phyloP scores from a whole-genome alignment of 495 filamentous ascomycete species.

The Endocarpon pusillum region DNA sequence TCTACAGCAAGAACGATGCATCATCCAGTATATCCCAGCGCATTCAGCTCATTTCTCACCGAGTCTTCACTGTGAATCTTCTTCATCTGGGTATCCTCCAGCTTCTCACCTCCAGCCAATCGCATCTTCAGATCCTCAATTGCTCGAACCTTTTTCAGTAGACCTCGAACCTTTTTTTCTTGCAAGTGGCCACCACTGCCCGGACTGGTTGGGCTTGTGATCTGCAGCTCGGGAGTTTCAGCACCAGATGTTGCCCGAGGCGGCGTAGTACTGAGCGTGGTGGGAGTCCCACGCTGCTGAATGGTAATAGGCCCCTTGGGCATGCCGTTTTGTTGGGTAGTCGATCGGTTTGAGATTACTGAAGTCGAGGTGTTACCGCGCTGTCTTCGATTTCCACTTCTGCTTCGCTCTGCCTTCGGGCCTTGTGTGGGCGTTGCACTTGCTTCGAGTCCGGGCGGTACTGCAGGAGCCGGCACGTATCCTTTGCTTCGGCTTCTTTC shows the following conservation, averaged over 20 bases:
- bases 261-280: too few relatives aligned
- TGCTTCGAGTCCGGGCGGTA: background rate
- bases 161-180: constrained; percentile 77
- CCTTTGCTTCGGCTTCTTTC: constrained; percentile 43
- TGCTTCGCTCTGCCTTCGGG: background rate
- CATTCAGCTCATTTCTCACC: constrained; percentile 66
- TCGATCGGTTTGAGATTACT: constrained; percentile 3
- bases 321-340: constrained; percentile 3
- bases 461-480: background rate
- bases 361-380: background rate
- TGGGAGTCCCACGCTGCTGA: too few relatives aligned
- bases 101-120: constrained; percentile 78
- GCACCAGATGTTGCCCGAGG: too few relatives aligned
- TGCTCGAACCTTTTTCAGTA: constrained; percentile 91
- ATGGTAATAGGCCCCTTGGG: constrained; percentile 10
- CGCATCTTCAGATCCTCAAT: constrained; percentile 98
- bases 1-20: background rate
- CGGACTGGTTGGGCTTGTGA: constrained; percentile 20
- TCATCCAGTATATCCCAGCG: constrained; percentile 36
- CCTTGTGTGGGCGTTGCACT: background rate
- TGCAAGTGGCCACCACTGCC: constrained; percentile 30
- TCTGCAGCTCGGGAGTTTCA: constrained; percentile 31
- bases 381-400: background rate
- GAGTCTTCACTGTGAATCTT: constrained; percentile 81
- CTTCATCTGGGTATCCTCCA: constrained; percentile 96